Base-by-base conservation (phyloP, 140 eudicot species). In the Senecio squalidus region DNA sequence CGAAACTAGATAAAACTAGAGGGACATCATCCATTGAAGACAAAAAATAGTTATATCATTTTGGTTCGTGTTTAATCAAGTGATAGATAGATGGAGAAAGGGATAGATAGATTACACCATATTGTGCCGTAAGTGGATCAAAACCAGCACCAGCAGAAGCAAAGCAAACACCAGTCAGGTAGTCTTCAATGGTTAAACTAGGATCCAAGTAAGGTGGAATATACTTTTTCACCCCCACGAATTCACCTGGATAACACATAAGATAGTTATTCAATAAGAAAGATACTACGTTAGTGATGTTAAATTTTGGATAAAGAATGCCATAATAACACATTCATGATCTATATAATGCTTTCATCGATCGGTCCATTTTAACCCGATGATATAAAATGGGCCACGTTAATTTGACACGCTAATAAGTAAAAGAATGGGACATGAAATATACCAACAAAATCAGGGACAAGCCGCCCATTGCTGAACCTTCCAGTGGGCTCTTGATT, bases 401-500 rank as follows among this genome's bases (percentile, higher is more conserved):
- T n/a, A n/a, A n/a, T n/a, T n/a, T n/a, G n/a, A n/a, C n/a, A n/a
- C n/a, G n/a, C n/a, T 11, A 44, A 11, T 15, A 43, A 43, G 24
- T 0, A 9, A 58, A 21, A 13, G 1, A 38, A 34, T n/a, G n/a
- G n/a, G 9, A 8, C 3, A 9, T 27, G 46, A 40, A 36, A 39
- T 13, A 6, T 74, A 78, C 84, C 66, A 18, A 47, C 34, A 29
- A 74, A 78, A 74, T 78, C 84, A 5, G 80, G 52, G 41, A 73
- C 84, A 11, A 78, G 80, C 5, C 74, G 77, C 41, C 84, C 80
- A 49, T 78, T 78, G 60, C 74, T 69, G 58, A 78, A 78, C 68
- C 84, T 74, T 46, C 84, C 84, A 27, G 84, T 74, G 13, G 84
- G 55, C 31, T 64, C 54, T 3, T 71, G 76, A 47, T 71, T 62